phyloP scores from a whole-genome alignment of 73 alveolate genomes.

The Stentor roeselii region DNA sequence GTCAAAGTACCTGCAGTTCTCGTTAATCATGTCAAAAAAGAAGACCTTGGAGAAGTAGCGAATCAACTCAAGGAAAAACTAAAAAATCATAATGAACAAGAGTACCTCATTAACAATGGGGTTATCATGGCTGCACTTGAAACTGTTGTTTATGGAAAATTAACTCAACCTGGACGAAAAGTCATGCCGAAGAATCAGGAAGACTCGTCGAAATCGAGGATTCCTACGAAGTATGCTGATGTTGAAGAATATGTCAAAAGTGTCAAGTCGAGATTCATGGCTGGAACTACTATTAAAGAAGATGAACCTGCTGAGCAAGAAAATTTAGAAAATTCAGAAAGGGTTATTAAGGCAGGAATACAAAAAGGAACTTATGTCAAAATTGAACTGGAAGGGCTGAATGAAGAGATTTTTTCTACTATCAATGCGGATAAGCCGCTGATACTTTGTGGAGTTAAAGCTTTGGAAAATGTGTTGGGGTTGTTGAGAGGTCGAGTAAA shows the following conservation, averaged over 20 bases:
- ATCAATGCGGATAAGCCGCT: slow-evolving; percentile 74
- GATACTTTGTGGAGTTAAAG: slow-evolving; percentile 67
- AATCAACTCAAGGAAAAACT: slow-evolving; percentile 29
- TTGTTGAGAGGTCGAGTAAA: slow-evolving; percentile 83
- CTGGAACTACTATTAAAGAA: slow-evolving; percentile 39
- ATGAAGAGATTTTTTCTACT: slow-evolving; percentile 54
- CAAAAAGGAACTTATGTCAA: slow-evolving; percentile 62
- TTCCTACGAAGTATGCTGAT: neutral
- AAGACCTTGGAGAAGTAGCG: slow-evolving; percentile 14
- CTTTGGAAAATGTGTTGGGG: slow-evolving; percentile 74
- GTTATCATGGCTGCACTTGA: neutral
- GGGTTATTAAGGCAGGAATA: neutral
- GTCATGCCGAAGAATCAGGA: slow-evolving; percentile 6
- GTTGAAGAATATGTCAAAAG: slow-evolving; percentile 23
- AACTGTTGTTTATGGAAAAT: slow-evolving; percentile 9
- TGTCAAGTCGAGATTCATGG: slow-evolving; percentile 56
- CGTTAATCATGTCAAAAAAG: slow-evolving; percentile 32
- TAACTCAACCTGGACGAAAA: slow-evolving; percentile 1
- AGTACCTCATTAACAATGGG: neutral
- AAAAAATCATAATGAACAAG: slow-evolving; percentile 24
- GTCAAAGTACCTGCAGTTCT: slow-evolving; percentile 7
- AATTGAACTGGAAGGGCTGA: slow-evolving; percentile 75
- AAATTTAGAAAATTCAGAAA: neutral
- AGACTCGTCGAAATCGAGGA: slow-evolving; percentile 20
- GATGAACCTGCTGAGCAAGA: slow-evolving; percentile 37